Evolutionary conservation across 2,329 filamentous ascomycete genomes (phyloP).

Genomic region (Zasmidium cellare): DNA sequence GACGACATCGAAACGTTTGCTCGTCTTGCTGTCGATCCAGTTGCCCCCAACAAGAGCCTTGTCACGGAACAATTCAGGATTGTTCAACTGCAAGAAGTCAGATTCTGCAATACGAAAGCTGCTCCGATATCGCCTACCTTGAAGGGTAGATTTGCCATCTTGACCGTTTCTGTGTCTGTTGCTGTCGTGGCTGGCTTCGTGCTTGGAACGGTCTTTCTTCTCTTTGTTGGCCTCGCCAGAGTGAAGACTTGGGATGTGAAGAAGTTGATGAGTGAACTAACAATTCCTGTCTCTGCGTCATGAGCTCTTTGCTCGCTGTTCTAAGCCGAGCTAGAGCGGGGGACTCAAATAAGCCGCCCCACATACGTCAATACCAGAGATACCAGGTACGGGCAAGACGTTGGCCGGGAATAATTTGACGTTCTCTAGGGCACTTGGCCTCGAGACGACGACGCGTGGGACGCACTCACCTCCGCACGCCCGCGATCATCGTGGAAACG

Average conservation of each 20-base stretch:
- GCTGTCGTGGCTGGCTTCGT: background rate
- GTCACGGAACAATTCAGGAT: conserved; percentile 55
- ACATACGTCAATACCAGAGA: background rate
- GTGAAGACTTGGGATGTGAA: conserved; percentile 1
- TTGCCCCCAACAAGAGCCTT: conserved; percentile 56
- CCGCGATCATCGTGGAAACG: conserved; percentile 7
- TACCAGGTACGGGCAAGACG: background rate
- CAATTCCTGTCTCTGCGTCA: conserved; percentile 12
- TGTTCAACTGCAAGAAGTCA: conserved; percentile 47
- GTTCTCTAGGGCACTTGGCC: background rate
- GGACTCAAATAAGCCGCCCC: background rate
- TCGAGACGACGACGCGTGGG: background rate
- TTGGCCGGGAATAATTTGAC: conserved; percentile 8
- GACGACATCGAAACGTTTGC: conserved; percentile 58
- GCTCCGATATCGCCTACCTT: conserved; percentile 35
- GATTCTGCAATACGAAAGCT: background rate
- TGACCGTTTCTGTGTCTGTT: conserved; percentile 10
- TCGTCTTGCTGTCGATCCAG: conserved; percentile 58
- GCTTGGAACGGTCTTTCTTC: conserved; percentile 6
- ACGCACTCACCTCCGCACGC: conserved; percentile 10
- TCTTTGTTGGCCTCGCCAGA: conserved; percentile 22
- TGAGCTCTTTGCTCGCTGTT: conserved; percentile 1
- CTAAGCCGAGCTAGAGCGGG: conserved; percentile 18
- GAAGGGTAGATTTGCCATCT: conserved; percentile 44
- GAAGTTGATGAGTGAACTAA: background rate